A percentile compares a stretch with the other conserved stretches of the same genome.
Evolutionary conservation across 2,329 filamentous ascomycete species (phyloP).

Genomic region (Penicillium sp.): DNA sequence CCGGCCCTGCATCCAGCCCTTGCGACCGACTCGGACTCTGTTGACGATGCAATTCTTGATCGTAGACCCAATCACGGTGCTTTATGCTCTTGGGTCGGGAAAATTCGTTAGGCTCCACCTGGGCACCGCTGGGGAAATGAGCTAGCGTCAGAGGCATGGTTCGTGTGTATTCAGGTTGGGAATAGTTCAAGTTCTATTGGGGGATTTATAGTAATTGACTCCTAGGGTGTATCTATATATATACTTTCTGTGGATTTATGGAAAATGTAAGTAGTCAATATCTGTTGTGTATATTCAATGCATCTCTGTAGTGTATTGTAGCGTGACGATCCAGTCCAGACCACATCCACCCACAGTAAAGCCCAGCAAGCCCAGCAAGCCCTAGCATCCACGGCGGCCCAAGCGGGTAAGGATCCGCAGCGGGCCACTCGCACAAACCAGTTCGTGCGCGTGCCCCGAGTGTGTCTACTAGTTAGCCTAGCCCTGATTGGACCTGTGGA

Average conservation of each 20-base stretch:
- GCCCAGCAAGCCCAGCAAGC: not conserved
- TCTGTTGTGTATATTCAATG: too few relatives aligned
- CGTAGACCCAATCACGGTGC: not conserved
- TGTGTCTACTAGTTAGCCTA: too few relatives aligned
- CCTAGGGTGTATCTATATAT: too few relatives aligned
- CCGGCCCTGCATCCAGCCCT: not conserved
- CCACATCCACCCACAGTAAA: not conserved
- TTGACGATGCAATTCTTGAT: slow-evolving; percentile 1
- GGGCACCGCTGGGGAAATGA: not conserved
- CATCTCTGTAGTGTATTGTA: too few relatives aligned
- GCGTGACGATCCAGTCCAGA: not conserved
- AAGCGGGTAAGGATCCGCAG: slow-evolving; percentile 6
- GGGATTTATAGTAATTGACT: too few relatives aligned
- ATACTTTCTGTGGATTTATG: too few relatives aligned
- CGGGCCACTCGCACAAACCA: not conserved
- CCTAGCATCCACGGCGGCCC: slow-evolving; percentile 6
- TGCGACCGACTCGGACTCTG: not conserved
- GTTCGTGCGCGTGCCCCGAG: not conserved
- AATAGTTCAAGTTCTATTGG: too few relatives aligned
- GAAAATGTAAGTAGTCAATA: too few relatives aligned
- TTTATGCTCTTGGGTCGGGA: not conserved
- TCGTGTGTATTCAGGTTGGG: too few relatives aligned
- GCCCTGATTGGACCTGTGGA: not conserved
- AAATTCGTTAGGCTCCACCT: not conserved
- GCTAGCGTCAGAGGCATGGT: not conserved